Conservation (phyloP, 371 early-diverging fungal genomes). For the Haplosporangium sp. region DNA sequence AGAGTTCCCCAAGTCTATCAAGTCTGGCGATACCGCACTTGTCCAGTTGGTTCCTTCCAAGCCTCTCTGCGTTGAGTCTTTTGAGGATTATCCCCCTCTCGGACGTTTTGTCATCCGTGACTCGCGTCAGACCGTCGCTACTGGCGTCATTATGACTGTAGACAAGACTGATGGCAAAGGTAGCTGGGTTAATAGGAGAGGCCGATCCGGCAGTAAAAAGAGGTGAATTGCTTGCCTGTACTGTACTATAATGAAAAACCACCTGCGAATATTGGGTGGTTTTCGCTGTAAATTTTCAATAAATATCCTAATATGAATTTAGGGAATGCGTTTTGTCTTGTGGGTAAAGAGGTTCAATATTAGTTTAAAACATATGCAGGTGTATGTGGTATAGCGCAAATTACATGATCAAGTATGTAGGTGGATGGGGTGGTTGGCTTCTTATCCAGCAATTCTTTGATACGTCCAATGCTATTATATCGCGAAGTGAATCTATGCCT, state of each 20-base stretch:
- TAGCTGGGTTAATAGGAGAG: conserved; percentile 76
- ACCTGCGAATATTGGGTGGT: conserved; percentile 23
- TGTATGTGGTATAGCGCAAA: no score
- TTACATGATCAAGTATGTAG: no score
- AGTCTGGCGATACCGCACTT: conserved; percentile 95
- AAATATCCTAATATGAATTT: neutral
- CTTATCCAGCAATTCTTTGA: no score
- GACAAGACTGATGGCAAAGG: conserved; percentile 83
- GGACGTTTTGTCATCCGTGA: conserved; percentile 99
- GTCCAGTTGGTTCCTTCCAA: conserved; percentile 95
- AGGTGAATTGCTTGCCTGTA: conserved; percentile 65
- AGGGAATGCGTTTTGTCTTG: no score
- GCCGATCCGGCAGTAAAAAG: conserved; percentile 73
- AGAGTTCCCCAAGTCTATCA: conserved; percentile 93
- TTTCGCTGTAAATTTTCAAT: conserved; percentile 34
- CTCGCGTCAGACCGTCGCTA: conserved; percentile 94
- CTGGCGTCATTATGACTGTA: conserved; percentile 97
- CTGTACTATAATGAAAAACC: conserved; percentile 14
- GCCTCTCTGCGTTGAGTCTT: conserved; percentile 97
- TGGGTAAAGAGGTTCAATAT: no score
- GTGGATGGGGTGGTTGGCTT: no score
- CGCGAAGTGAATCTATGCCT: no score
- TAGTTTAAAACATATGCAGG: no score
- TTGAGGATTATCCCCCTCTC: conserved; percentile 92
- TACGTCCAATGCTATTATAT: no score